Conservation (phyloP, 192 early-diverging fungal species). For the Backusella morwellensis region DNA sequence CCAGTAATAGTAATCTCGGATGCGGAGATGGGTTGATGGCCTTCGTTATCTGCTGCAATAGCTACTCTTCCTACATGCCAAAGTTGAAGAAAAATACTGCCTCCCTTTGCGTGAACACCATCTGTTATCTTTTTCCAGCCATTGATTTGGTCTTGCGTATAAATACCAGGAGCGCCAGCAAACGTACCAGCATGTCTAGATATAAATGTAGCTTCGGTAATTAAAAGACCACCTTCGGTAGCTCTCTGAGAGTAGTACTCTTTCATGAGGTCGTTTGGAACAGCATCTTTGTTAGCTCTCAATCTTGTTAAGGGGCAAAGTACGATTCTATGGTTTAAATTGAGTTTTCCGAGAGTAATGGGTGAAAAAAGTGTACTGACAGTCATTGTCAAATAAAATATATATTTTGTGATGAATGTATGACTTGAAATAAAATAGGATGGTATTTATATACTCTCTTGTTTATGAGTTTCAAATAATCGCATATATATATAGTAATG, state of each 20-base stretch:
- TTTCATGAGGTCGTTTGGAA: conserved; percentile 8
- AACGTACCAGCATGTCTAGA: conserved; percentile 15
- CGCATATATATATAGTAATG: background rate
- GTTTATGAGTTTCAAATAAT: background rate
- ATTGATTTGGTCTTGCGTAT: conserved; percentile 38
- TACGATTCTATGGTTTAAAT: conserved; percentile 22
- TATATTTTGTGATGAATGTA: background rate
- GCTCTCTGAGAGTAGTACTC: conserved; percentile 29
- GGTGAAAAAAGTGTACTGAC: conserved; percentile 15
- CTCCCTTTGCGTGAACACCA: conserved; percentile 54
- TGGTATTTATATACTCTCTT: background rate
- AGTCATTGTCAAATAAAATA: background rate
- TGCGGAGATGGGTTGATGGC: conserved; percentile 12
- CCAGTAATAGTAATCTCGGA: conserved; percentile 20
- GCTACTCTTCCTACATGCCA: conserved; percentile 37
- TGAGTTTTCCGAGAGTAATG: conserved; percentile 8
- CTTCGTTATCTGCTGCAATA: background rate
- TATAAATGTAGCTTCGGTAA: conserved; percentile 24
- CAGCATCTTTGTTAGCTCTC: background rate
- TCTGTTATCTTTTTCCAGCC: conserved; percentile 53
- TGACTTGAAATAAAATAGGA: background rate
- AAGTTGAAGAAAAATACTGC: conserved; percentile 55
- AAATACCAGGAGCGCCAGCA: conserved; percentile 31
- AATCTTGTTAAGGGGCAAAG: conserved; percentile 21
- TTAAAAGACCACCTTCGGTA: conserved; percentile 17